Evolutionary conservation across 2,329 filamentous ascomycete genomes (phyloP), one percentile per base, ranked within the genome.

Genomic region (Cladosporium sp.): DNA sequence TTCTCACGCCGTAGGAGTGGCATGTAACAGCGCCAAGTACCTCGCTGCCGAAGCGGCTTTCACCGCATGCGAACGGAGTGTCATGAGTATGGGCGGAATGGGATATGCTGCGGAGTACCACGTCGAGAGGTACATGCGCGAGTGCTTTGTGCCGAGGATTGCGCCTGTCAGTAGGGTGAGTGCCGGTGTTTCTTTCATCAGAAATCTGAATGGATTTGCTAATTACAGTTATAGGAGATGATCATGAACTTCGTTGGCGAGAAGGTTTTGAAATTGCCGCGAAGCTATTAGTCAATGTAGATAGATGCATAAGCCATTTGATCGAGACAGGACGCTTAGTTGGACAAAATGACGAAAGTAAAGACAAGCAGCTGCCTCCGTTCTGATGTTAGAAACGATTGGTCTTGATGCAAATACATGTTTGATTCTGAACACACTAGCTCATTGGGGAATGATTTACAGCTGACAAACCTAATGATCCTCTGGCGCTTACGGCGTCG

Each of bases 171-270:
- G 84, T 69, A 75, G 84, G 64, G 84, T 80, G 67, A 75, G 78
- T 77, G 6, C 5, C 21, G 29, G 1, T 31, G 29, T 3, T 33
- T 33, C 31, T 12, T 35, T 35, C 12, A 12, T 16, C 14, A 10
- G 18, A 2, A 14, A 2, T 21, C 18, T 14, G n/a, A 23, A 16
- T 12, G 37, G 46, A 37, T 58, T 46, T 65, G 50, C 61, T 58
- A n/a, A 62, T 49, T 23, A 62, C 46, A 57, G 62, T 50, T 68
- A 50, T 64, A 87, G 68, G 90, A 92, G 79, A 92, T 92, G 90
- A 90, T 92, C 62, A 79, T 91, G 80, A 92, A 91, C 69, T 91
- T 88, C 74, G 84, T 92, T 14, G 83, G 84, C 2, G 89, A 91
- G 74, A 90, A 86, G 78, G 89, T 86, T 0, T 76, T 92, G n/a